A percentile compares a stretch with the other conserved stretches of the same genome.
phyloP scores from a whole-genome alignment of 306 rosid species.

The Vachellia pachyceras region DNA sequence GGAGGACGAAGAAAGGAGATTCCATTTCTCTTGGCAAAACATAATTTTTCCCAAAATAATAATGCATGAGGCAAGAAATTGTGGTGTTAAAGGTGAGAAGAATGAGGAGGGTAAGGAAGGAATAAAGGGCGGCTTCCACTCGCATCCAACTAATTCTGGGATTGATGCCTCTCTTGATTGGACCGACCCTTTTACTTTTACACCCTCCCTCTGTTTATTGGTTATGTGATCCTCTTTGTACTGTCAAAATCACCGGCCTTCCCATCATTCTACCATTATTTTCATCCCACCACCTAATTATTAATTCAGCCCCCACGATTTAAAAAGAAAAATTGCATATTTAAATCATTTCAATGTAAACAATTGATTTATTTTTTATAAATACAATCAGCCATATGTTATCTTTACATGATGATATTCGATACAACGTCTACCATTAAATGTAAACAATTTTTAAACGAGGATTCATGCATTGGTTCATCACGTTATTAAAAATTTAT shows the following conservation, averaged over 20 bases:
- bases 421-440: too few species aligned
- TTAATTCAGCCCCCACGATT: too few species aligned
- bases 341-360: too few species aligned
- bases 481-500: too few species aligned
- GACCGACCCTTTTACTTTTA: slow-evolving; percentile 19
- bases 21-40: neutral
- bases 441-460: too few species aligned
- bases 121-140: slow-evolving; percentile 58
- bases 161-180: slow-evolving; percentile 42
- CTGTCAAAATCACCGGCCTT: neutral
- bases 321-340: too few species aligned
- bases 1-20: neutral
- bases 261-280: neutral
- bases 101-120: slow-evolving; percentile 54
- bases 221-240: slow-evolving; percentile 2
- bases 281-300: neutral
- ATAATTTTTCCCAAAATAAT: neutral
- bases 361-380: too few species aligned
- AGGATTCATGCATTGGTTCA: too few species aligned
- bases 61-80: neutral
- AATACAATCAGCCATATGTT: too few species aligned
- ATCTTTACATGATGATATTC: too few species aligned
- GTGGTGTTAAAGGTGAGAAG: slow-evolving; percentile 6
- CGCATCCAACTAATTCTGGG: slow-evolving; percentile 47
- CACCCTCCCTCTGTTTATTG: slow-evolving; percentile 19